These are phyloP conservation scores for Mentha longifolia DNA, from an alignment of 257 asterid genomes.

Conservation along the genomic window DNA sequence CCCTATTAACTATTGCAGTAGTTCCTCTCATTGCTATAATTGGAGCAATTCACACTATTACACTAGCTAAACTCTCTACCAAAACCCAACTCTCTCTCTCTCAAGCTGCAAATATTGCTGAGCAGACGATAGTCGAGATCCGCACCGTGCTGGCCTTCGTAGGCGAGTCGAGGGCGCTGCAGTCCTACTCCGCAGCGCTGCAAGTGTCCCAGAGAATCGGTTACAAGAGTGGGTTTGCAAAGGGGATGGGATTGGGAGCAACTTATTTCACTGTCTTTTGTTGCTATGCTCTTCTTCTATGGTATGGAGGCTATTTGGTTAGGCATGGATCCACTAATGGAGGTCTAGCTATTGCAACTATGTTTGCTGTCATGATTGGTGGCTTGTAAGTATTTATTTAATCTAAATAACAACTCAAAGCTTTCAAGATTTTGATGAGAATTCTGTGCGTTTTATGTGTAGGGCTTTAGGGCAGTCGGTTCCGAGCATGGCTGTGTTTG, in stretches of 20 bases:
- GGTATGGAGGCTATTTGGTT: slow-evolving; percentile 94
- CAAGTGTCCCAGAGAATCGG: slow-evolving; percentile 68
- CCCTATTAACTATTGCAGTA: slow-evolving; percentile 82
- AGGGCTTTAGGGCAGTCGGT: slow-evolving; percentile 91
- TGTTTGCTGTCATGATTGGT: slow-evolving; percentile 98
- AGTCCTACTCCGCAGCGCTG: slow-evolving; percentile 73
- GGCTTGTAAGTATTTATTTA: slow-evolving; percentile 67
- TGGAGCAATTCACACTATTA: slow-evolving; percentile 73
- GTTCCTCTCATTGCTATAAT: slow-evolving; percentile 89
- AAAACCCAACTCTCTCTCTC: slow-evolving; percentile 86
- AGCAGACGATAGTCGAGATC: slow-evolving; percentile 85
- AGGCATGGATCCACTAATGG: slow-evolving; percentile 89
- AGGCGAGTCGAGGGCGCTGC: slow-evolving; percentile 91
- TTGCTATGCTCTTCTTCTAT: slow-evolving; percentile 83
- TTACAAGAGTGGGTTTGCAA: slow-evolving; percentile 75
- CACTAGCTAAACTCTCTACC: slow-evolving; percentile 68
- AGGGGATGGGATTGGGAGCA: slow-evolving; percentile 86
- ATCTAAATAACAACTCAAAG: no score
- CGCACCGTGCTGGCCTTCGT: slow-evolving; percentile 78
- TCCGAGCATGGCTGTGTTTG: slow-evolving; percentile 89
- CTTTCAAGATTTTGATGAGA: not conserved
- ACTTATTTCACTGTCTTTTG: slow-evolving; percentile 88
- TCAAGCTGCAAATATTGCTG: slow-evolving; percentile 83
- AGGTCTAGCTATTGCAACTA: slow-evolving; percentile 90
- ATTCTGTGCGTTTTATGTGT: slow-evolving; percentile 15